phyloP scores from a whole-genome alignment of 306 rosid species.

The Corylus avellana region DNA sequence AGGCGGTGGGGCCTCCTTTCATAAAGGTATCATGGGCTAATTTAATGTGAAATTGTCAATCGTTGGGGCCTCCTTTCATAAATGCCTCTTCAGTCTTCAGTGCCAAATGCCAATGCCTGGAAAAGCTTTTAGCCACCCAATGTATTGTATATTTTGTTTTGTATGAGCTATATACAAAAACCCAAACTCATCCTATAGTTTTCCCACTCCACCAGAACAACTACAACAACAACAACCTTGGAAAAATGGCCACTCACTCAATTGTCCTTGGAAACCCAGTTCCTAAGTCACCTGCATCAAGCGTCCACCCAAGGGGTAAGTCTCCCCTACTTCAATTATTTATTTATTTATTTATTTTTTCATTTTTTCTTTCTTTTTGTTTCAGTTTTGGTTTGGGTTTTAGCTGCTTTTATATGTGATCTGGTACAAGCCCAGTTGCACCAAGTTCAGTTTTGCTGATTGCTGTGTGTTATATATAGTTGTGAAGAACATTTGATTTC shows the following conservation, averaged over 20 bases:
- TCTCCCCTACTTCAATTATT: background rate
- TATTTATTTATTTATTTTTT: background rate
- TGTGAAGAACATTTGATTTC: background rate
- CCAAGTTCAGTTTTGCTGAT: background rate
- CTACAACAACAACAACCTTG: background rate
- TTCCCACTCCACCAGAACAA: background rate
- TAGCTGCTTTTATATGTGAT: background rate
- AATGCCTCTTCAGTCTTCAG: background rate
- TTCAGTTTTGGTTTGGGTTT: background rate
- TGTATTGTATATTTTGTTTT: too few species aligned
- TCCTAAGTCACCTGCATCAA: conserved; percentile 26
- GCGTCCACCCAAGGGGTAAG: conserved; percentile 36
- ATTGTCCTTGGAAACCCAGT: conserved; percentile 28
- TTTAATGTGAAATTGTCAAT: too few species aligned
- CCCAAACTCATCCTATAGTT: conserved; percentile 6
- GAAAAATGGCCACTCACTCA: conserved; percentile 30
- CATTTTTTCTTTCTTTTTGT: background rate
- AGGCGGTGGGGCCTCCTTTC: too few species aligned
- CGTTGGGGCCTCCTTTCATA: too few species aligned
- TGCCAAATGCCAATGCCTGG: too few species aligned
- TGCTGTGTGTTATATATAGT: background rate
- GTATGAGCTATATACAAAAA: background rate
- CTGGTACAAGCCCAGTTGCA: background rate
- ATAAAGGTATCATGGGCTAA: too few species aligned
- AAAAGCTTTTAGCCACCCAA: too few species aligned